Evolutionary conservation across 2,329 filamentous ascomycete species (phyloP).

Genomic region (Exutisphaerella laricina): DNA sequence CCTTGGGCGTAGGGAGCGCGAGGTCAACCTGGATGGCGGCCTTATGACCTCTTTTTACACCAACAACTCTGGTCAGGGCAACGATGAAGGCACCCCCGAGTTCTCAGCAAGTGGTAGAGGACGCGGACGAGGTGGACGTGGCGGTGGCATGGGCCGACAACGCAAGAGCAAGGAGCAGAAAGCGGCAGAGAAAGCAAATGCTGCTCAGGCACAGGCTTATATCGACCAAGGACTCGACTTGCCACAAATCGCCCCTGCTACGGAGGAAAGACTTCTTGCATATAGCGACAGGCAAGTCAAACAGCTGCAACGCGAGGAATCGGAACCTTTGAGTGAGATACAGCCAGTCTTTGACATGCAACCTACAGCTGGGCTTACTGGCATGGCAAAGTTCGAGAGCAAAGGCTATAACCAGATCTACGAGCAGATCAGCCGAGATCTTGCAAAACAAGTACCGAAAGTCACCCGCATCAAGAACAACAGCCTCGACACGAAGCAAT

Average conservation of each 20-base stretch:
- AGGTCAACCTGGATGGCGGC: slow-evolving; percentile 75
- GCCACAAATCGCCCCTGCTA: slow-evolving; percentile 54
- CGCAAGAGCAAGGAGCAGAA: slow-evolving; percentile 82
- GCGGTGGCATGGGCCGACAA: slow-evolving; percentile 50
- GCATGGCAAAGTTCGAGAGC: slow-evolving; percentile 33
- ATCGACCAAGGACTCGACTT: slow-evolving; percentile 72
- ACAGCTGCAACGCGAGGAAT: slow-evolving; percentile 34
- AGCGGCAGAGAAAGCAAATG: slow-evolving; percentile 65
- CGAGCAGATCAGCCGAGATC: slow-evolving; percentile 93
- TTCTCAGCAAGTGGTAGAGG: slow-evolving; percentile 35
- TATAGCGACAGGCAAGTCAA: slow-evolving; percentile 15
- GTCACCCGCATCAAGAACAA: slow-evolving; percentile 82
- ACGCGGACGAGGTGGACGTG: slow-evolving; percentile 41
- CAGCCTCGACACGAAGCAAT: slow-evolving; percentile 78
- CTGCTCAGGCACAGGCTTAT: slow-evolving; percentile 81
- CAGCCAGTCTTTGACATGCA: slow-evolving; percentile 28
- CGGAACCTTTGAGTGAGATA: slow-evolving; percentile 55
- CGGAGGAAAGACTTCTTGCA: slow-evolving; percentile 48
- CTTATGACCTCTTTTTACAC: slow-evolving; percentile 75
- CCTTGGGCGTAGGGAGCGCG: slow-evolving; percentile 37
- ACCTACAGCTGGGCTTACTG: slow-evolving; percentile 29
- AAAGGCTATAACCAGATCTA: slow-evolving; percentile 90
- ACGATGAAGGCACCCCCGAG: slow-evolving; percentile 30
- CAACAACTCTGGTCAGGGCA: slow-evolving; percentile 16
- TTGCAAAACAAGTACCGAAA: slow-evolving; percentile 88